Base-by-base conservation (phyloP, 2,329 filamentous ascomycete genomes). In the Fonsecaea pugnacius region DNA sequence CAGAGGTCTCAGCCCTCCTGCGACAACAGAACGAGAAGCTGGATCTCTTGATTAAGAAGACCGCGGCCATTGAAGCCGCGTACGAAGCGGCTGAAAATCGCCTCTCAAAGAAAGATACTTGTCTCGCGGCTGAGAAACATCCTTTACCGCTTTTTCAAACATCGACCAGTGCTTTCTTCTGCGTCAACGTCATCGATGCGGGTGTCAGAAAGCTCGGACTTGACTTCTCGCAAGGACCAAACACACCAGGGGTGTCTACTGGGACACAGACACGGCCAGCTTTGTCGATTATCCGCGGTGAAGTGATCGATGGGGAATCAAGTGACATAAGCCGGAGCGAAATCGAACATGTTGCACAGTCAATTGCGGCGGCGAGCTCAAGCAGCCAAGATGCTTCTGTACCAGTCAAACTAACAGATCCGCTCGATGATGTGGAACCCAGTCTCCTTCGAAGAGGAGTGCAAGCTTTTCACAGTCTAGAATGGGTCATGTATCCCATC, bases 11-110 rank as follows among this genome's bases (percentile, higher is more conserved):
- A 18, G 12, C 40, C 2, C 40, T 62, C 14, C 53, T 62, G 10
- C 52, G 30, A 38, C 51, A 57, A 18, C 60, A 62, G 33, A 62
- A 62, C 30, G 60, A 62, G 9, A 62, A 62, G 46, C 32, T 62
- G 18, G 60, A 62, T 24, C 60, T 62, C 14, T 43, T 62, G 32
- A 43, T 62, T 40, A 57, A 62, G 46, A 56, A 51, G 43, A 62
- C 60, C 3, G 53, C 43, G 43, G 35, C 46, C 10, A 38, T 58
- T 33, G 53, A 62, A 32, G 36, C 43, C 12, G 43, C 54, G 8
- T 35, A 58, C 33, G 60, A 51, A 48, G 43, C 48, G 4, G 43
- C 54, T 12, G 43, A 43, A 8, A 50, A 52, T 21, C 33, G 54
- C 30, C 27, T 18, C 32, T 16, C 33, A n/a, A 40, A 54, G 5